Conservation (phyloP, 2,329 filamentous ascomycete species). For the Fusarium liriodendri region DNA sequence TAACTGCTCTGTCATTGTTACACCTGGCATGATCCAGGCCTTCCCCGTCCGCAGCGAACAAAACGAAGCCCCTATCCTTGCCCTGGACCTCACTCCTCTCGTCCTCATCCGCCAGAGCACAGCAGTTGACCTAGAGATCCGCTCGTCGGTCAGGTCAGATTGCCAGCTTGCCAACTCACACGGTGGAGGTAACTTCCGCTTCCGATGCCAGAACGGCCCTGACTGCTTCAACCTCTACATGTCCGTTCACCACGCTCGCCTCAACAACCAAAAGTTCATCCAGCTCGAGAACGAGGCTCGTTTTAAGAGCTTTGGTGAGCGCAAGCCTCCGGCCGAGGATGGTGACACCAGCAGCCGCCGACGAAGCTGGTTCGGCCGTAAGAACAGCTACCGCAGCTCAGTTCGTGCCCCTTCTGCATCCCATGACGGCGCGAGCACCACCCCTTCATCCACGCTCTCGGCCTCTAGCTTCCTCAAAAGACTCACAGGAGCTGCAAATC, state of each 20-base stretch:
- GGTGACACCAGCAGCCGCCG: constrained; percentile 60
- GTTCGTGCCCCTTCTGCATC: constrained; percentile 72
- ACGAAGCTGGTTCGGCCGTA: constrained; percentile 70
- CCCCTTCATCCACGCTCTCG: constrained; percentile 68
- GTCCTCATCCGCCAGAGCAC: constrained; percentile 93
- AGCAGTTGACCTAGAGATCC: constrained; percentile 91
- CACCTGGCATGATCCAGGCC: constrained; percentile 69
- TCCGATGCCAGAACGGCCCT: constrained; percentile 80
- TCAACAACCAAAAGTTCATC: constrained; percentile 92
- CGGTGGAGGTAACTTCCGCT: constrained; percentile 83
- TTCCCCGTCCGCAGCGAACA: constrained; percentile 55
- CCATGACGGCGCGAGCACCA: constrained; percentile 79
- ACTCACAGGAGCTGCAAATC: constrained; percentile 76
- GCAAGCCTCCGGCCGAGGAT: constrained; percentile 60
- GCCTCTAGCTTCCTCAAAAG: constrained; percentile 85
- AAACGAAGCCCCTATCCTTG: constrained; percentile 64
- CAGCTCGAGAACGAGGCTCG: constrained; percentile 73
- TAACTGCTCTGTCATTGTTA: constrained; percentile 66
- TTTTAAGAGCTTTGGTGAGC: constrained; percentile 78
- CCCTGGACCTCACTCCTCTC: constrained; percentile 88
- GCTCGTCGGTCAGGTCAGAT: constrained; percentile 81
- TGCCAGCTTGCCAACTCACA: constrained; percentile 74
- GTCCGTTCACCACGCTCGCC: constrained; percentile 87
- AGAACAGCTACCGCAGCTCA: constrained; percentile 73
- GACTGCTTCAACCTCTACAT: constrained; percentile 88